Evolutionary conservation across 352 stramenopile species (phyloP), one percentile per base, ranked within the genome.

Genomic region (Globisporangium sylvaticum): DNA sequence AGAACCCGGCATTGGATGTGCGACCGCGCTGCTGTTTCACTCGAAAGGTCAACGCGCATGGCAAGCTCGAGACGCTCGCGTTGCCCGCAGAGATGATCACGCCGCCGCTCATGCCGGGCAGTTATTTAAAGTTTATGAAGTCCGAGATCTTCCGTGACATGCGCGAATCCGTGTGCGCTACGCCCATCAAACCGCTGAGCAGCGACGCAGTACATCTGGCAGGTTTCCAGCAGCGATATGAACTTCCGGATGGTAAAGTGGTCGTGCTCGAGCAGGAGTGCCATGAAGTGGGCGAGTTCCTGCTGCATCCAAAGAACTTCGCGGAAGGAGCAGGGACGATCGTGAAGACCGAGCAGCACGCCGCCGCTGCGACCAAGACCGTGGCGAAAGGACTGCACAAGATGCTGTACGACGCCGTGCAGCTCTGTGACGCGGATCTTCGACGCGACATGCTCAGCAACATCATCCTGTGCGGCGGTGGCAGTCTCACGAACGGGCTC

Each of bases 381-480:
- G 61, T 83, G 8, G 73, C 77, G 32, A 94, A 94, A 67, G 85
- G 85, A 0, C 67, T 96, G 55, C 77, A 90, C 52, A 68, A 71
- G 12, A 96, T 95, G 88, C 63, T 95, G 0, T 94, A 96, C 64
- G 87, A 94, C 56, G 84, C 87, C 2, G 85, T 95, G 50, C 84
- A 96, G 55, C 69, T 88, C 37, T 94, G 87, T 32, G 88, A 97
- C 61, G 83, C 84, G 9, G 89, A 97, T 57, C 27, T 95, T 56
- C 83, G 89, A 7, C 78, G 87, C 64, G 89, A 97, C 62, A 84
- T 96, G 80, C 79, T 95, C 32, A 84, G 79, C 65, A 96, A 96
- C 68, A 87, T 97, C 71, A 91, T 96, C 54, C 76, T 97, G 8
- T 95, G 87, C 44, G 89, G 89, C 61, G 89, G 89, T 54, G 84